Conservation (phyloP, 2,329 filamentous ascomycete genomes). For the Curvularia lunata region DNA sequence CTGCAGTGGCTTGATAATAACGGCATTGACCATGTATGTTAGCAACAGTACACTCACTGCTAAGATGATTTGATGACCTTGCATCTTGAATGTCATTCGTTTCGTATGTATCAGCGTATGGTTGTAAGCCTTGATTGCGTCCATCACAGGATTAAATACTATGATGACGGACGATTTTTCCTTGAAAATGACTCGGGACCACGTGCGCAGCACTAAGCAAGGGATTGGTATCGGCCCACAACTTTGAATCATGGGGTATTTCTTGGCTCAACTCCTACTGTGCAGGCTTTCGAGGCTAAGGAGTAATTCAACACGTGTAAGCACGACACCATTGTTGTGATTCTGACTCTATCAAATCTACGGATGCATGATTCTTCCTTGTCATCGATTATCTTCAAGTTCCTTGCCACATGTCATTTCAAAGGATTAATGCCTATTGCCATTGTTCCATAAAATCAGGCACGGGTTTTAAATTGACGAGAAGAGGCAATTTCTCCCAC, state of each 20-base stretch:
- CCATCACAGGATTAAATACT: slow-evolving; percentile 1
- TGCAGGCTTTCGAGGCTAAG: no score
- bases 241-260: neutral
- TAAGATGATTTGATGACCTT: neutral
- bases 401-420: no score
- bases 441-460: neutral
- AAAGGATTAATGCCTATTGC: no score
- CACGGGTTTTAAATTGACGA: slow-evolving; percentile 4
- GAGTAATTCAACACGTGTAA: no score
- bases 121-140: neutral
- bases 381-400: no score
- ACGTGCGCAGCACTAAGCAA: slow-evolving; percentile 8
- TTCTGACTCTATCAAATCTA: no score
- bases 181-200: neutral
- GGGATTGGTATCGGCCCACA: neutral
- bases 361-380: no score
- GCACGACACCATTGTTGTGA: no score
- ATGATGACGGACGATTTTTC: neutral
- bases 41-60: rapidly evolving
- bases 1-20: neutral
- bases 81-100: neutral
- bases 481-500: slow-evolving; percentile 13
- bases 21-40: neutral
- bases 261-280: neutral
- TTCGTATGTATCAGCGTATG: no score